phyloP scores from a whole-genome alignment of 2,329 filamentous ascomycete species.

The Ilyonectria destructans region DNA sequence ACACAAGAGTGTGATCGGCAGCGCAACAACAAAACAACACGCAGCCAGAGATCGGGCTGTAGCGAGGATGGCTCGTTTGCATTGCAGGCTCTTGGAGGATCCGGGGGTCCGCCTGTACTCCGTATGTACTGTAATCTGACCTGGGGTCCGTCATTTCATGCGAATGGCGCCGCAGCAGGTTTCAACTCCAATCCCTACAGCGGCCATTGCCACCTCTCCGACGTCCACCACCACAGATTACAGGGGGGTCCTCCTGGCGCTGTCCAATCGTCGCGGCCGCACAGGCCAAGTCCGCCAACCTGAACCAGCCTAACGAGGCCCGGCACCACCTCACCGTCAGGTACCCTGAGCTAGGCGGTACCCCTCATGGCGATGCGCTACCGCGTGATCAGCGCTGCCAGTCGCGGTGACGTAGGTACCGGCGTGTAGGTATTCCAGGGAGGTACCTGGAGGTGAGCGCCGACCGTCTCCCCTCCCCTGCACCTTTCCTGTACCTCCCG shows the following conservation, averaged over 20 bases:
- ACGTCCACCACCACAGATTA: slow-evolving; percentile 36
- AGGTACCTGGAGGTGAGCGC: slow-evolving; percentile 39
- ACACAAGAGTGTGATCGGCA: slow-evolving; percentile 20
- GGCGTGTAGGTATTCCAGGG: slow-evolving; percentile 7
- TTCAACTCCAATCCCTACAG: slow-evolving; percentile 34
- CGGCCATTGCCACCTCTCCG: slow-evolving; percentile 32
- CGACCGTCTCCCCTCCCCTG: slow-evolving; percentile 41
- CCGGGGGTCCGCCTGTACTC: slow-evolving; percentile 11
- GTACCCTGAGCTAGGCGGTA: slow-evolving; percentile 40
- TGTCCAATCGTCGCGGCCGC: slow-evolving; percentile 40
- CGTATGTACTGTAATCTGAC: slow-evolving; percentile 31
- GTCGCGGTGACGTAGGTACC: slow-evolving; percentile 20
- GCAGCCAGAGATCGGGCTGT: not conserved
- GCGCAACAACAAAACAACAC: slow-evolving; percentile 5
- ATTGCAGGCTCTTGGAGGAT: slow-evolving; percentile 8
- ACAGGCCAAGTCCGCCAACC: slow-evolving; percentile 46
- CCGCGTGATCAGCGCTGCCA: slow-evolving; percentile 22
- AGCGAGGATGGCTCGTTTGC: not conserved
- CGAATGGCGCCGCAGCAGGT: slow-evolving; percentile 30
- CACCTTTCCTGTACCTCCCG: slow-evolving; percentile 31
- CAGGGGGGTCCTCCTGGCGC: slow-evolving; percentile 37
- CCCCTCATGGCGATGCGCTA: slow-evolving; percentile 25
- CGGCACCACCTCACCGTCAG: slow-evolving; percentile 42
- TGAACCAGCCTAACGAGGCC: slow-evolving; percentile 48
- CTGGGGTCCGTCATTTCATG: slow-evolving; percentile 32